phyloP scores from a whole-genome alignment of 805 yeast species.

The Wickerhamomyces bovis region DNA sequence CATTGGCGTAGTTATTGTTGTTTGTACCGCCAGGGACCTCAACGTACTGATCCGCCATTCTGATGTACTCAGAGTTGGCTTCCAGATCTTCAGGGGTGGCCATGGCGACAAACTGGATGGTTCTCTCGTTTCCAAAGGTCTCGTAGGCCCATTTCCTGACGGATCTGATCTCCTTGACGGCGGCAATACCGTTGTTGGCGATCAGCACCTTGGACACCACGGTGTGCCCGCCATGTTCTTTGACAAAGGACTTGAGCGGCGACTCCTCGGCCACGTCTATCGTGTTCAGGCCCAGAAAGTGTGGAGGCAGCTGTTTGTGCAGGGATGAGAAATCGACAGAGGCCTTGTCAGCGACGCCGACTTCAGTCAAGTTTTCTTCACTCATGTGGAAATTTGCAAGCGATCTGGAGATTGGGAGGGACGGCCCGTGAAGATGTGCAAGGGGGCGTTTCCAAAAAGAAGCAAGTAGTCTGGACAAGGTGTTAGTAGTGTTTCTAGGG shows the following conservation, averaged over 20 bases:
- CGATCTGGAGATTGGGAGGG: not conserved
- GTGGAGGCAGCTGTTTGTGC: conserved; percentile 48
- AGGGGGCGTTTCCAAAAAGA: conserved; percentile 1
- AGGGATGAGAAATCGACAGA: conserved; percentile 28
- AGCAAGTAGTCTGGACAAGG: conserved; percentile 3
- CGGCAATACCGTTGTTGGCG: conserved; percentile 99
- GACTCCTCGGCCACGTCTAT: conserved; percentile 74
- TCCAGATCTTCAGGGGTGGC: conserved; percentile 99
- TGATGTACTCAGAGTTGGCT: conserved; percentile 94
- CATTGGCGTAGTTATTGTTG: conserved; percentile 97
- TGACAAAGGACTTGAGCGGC: conserved; percentile 76
- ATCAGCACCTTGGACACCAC: conserved; percentile 83
- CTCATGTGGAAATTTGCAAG: conserved; percentile 25
- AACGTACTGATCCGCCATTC: conserved; percentile 98
- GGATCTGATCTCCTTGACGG: conserved; percentile 96
- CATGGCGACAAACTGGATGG: conserved; percentile 94
- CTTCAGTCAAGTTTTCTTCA: conserved; percentile 35
- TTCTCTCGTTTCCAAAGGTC: conserved; percentile 94
- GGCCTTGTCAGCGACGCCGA: conserved; percentile 23
- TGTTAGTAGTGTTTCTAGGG: not conserved
- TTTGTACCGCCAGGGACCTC: conserved; percentile 99
- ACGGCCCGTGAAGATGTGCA: conserved; percentile 7
- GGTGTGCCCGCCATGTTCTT: conserved; percentile 87
- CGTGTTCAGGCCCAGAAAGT: conserved; percentile 80
- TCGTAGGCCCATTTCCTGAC: conserved; percentile 99